These are phyloP conservation scores for Capsicum chinense DNA, from an alignment of 257 asterid species.

Conservation along the genomic window DNA sequence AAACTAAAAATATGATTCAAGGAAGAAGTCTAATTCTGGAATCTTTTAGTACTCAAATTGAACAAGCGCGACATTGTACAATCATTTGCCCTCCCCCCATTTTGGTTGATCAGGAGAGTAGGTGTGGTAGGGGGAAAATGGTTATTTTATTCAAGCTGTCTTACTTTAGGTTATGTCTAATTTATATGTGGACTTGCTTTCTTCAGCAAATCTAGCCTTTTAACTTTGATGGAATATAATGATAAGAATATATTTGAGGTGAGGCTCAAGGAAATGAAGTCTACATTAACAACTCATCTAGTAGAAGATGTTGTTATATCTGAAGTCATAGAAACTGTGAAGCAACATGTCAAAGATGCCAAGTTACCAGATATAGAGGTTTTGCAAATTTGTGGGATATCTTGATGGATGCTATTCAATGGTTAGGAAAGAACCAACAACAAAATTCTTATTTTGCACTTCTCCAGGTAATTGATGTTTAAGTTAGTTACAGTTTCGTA, in stretches of 20 bases:
- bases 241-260: conserved; percentile 86
- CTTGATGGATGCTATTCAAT: conserved; percentile 95
- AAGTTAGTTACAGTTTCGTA: not conserved
- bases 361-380: conserved; percentile 87
- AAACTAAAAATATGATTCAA: conserved; percentile 10
- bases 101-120: not conserved
- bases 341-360: conserved; percentile 90
- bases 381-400: conserved; percentile 91
- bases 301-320: conserved; percentile 77
- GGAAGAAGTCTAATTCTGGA: not conserved
- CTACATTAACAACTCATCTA: conserved; percentile 78
- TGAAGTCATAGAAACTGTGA: conserved; percentile 91
- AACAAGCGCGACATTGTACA: not conserved
- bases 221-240: conserved; percentile 71
- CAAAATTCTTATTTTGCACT: conserved; percentile 88
- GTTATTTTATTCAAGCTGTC: not conserved
- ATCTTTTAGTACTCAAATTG: not conserved
- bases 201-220: conserved; percentile 80
- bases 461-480: conserved; percentile 67
- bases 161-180: conserved; percentile 6
- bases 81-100: not conserved
- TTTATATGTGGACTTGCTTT: conserved; percentile 20
- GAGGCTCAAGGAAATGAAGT: conserved; percentile 84
- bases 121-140: not conserved
- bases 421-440: conserved; percentile 98